Base-by-base conservation (phyloP, 169 alveolate species). In the Pseudocohnilembus persalinus region DNA sequence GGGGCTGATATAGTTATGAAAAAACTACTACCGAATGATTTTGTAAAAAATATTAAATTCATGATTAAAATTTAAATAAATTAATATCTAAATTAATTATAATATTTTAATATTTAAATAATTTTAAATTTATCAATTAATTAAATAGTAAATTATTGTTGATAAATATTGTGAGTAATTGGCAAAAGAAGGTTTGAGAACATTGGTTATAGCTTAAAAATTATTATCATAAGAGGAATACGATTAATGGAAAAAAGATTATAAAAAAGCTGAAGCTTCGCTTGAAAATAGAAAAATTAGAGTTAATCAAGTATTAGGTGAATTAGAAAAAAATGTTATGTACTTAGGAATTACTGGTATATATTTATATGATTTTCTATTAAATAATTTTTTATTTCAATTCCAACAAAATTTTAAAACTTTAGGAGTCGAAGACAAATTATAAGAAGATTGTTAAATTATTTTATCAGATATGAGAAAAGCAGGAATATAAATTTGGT, bases 391-490 rank as follows among this genome's bases (percentile, higher is more conserved):
- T 49, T 49, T 20, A 49, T 49, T 49, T 49, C 20, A 11, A 49
- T 49, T 11, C 4, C 4, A 49, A 49, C 4, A 49, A 49, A 73
- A 28, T 28, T 28, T 15, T 15, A 15, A 28, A 73, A 73, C 1
- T 0, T 91, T 96, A 26, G 97, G 97, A 28, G 96, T 95, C 4
- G 96, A 95, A 77, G 97, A 93, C 87, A 85, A 80, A 84, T 82
- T 91, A 24, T 88, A 90, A 77, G 93, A 93, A 73, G 88, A 91
- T 90, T 92, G 89, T 1, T 31, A 74, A 31, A 83, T 80, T 27
- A 91, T 94, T 25, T 85, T 93, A 25, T 93, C 88, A 33, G 82
- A 86, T 64, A 73, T 93, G 32, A 82, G 87, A 81, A 77, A 88
- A 63, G 96, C 95, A 1, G 95, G 96, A 27, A 93, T 93, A 68